These are phyloP conservation scores for Globisporangium solare DNA, from an alignment of 352 stramenopile genomes.

Conservation along the genomic window DNA sequence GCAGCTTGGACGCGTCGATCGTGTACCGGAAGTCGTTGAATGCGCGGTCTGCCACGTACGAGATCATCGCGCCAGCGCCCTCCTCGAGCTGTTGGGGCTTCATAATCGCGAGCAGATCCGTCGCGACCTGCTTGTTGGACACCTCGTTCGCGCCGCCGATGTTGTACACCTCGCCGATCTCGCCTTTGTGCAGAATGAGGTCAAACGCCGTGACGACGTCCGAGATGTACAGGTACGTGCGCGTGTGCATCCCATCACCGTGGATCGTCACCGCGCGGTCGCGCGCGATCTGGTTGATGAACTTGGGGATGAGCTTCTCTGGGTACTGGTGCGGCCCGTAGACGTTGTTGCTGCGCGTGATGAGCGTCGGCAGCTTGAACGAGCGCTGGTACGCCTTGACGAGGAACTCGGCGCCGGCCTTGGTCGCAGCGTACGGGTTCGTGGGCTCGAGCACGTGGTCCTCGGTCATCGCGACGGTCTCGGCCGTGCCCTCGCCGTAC, in stretches of 20 bases:
- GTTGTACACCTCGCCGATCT: slow-evolving; percentile 95
- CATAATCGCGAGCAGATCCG: slow-evolving; percentile 79
- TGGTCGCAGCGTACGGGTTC: slow-evolving; percentile 98
- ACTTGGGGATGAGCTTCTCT: slow-evolving; percentile 99
- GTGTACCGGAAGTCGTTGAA: slow-evolving; percentile 98
- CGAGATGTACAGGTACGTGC: slow-evolving; percentile 97
- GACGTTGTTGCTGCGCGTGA: slow-evolving; percentile 99
- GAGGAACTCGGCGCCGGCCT: slow-evolving; percentile 97
- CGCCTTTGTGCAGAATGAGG: slow-evolving; percentile 92
- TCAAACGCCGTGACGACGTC: slow-evolving; percentile 97
- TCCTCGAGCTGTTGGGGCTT: slow-evolving; percentile 17
- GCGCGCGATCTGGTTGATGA: slow-evolving; percentile 59
- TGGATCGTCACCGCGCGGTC: slow-evolving; percentile 92
- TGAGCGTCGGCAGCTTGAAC: slow-evolving; percentile 95
- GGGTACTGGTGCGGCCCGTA: slow-evolving; percentile 98
- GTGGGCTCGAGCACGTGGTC: slow-evolving; percentile 94
- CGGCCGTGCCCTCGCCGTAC: slow-evolving; percentile 93
- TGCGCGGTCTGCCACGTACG: slow-evolving; percentile 78
- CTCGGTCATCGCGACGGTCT: slow-evolving; percentile 92
- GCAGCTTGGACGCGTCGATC: slow-evolving; percentile 91
- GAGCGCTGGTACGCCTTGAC: slow-evolving; percentile 92
- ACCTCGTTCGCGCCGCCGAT: slow-evolving; percentile 87
- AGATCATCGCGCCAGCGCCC: too few relatives aligned
- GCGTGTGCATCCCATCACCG: slow-evolving; percentile 92
- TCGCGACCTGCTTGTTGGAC: slow-evolving; percentile 79